These are phyloP conservation scores for Ascochyta clinopodiicola DNA, from an alignment of 2,329 filamentous ascomycete species.

Conservation along the genomic window DNA sequence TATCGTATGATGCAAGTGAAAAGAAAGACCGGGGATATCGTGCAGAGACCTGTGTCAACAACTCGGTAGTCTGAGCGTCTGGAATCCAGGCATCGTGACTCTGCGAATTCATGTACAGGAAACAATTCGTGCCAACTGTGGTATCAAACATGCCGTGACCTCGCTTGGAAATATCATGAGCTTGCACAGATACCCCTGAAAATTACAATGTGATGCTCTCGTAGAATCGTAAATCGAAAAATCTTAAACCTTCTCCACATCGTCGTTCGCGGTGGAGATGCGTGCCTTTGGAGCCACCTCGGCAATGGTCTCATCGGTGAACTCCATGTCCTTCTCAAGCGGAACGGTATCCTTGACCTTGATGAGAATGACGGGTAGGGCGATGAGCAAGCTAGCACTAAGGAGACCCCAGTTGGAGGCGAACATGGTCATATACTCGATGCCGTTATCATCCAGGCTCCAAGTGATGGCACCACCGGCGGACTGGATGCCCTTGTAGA, in stretches of 20 bases:
- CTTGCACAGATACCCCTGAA: conserved; percentile 17
- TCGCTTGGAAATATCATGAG: conserved; percentile 8
- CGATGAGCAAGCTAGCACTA: conserved; percentile 74
- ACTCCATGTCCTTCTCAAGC: conserved; percentile 81
- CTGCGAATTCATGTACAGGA: conserved; percentile 33
- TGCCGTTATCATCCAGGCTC: conserved; percentile 67
- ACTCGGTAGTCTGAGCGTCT: conserved; percentile 18
- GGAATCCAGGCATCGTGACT: conserved; percentile 27
- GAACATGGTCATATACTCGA: conserved; percentile 75
- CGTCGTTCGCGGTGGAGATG: conserved; percentile 20
- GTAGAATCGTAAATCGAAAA: conserved; percentile 6
- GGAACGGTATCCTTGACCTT: conserved; percentile 83
- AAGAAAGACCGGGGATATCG: conserved; percentile 24
- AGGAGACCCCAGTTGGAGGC: conserved; percentile 78
- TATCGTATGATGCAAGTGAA: conserved; percentile 20
- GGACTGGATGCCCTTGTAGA: conserved; percentile 91
- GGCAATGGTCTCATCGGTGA: conserved; percentile 80
- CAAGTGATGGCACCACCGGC: conserved; percentile 80
- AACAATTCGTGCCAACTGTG: conserved; percentile 17
- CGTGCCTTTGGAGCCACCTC: conserved; percentile 63
- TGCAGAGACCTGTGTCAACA: conserved; percentile 28
- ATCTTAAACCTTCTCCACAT: conserved; percentile 39
- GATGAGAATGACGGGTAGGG: conserved; percentile 77
- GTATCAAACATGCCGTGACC: conserved; percentile 27
- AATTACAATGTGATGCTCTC: conserved; percentile 18